Percentiles rank a stretch among this genome's conserved stretches.
Evolutionary conservation across 495 filamentous ascomycete species (phyloP).

Genomic region (Tuber borchii): DNA sequence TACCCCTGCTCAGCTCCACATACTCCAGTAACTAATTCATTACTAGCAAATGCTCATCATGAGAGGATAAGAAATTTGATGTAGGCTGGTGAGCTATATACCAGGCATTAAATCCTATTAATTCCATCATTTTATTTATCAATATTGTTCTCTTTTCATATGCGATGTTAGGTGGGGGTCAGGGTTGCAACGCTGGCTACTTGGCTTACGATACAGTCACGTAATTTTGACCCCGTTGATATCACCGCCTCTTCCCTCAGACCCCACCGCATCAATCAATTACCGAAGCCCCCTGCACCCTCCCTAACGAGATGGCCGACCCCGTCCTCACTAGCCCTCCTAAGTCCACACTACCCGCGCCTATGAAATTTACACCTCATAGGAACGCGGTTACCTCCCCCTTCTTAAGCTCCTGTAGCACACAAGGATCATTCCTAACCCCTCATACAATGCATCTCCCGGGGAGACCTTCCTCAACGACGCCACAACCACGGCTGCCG

Average conservation of each 20-base stretch:
- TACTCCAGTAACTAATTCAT: too few species aligned
- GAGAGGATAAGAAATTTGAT: too few species aligned
- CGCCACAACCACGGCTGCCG: not conserved
- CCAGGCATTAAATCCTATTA: too few species aligned
- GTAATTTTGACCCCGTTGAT: too few species aligned
- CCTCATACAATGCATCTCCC: not conserved
- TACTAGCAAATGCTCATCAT: too few species aligned
- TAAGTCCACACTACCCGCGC: not conserved
- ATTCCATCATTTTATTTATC: too few species aligned
- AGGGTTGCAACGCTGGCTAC: too few species aligned
- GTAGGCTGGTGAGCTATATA: too few species aligned
- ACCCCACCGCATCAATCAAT: not conserved
- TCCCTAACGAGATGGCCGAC: not conserved
- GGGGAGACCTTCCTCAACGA: not conserved
- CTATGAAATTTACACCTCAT: not conserved
- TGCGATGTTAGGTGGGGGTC: too few species aligned
- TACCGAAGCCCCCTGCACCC: not conserved
- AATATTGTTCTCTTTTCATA: too few species aligned
- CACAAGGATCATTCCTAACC: not conserved
- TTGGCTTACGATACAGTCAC: too few species aligned
- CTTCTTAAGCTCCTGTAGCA: not conserved
- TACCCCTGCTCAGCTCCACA: too few species aligned
- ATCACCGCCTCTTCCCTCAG: not conserved
- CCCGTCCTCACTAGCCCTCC: not conserved
- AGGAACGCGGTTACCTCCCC: not conserved